Conservation (phyloP, 2,329 filamentous ascomycete species). For the Fusarium pseudonygamai region DNA sequence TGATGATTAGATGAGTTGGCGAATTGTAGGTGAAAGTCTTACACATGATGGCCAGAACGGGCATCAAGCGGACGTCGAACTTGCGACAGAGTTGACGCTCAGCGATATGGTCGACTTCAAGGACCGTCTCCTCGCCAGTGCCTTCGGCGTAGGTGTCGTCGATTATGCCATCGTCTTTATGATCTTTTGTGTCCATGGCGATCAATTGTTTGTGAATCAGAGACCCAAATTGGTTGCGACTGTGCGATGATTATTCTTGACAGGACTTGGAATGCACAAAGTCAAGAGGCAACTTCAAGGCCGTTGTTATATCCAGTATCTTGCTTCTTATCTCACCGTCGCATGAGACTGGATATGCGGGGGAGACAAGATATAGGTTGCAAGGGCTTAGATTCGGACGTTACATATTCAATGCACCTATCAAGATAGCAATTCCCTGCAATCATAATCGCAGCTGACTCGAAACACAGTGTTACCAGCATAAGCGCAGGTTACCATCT, state of each 20-base stretch:
- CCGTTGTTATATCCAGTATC: background rate
- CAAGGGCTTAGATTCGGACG: background rate
- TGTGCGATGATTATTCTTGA: no score
- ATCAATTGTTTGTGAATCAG: fast-evolving
- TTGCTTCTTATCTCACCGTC: background rate
- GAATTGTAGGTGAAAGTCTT: fast-evolving
- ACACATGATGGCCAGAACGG: slow-evolving; percentile 14
- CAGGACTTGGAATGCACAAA: no score
- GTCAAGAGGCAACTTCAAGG: no score
- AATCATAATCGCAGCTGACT: background rate
- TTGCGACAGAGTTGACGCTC: slow-evolving; percentile 16
- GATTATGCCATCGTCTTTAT: slow-evolving; percentile 2
- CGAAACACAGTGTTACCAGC: background rate
- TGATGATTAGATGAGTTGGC: background rate
- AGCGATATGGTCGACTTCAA: slow-evolving; percentile 3
- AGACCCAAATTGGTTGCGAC: background rate
- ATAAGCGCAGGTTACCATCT: background rate
- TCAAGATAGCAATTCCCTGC: background rate
- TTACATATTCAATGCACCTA: background rate
- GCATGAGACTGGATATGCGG: background rate
- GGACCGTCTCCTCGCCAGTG: background rate
- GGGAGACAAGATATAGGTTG: background rate
- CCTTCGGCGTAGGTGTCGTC: slow-evolving; percentile 3
- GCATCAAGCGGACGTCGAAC: slow-evolving; percentile 4
- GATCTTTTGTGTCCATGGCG: background rate